These are phyloP conservation scores for Gossypium australe DNA, from an alignment of 345 rosid species.

Conservation along the genomic window DNA sequence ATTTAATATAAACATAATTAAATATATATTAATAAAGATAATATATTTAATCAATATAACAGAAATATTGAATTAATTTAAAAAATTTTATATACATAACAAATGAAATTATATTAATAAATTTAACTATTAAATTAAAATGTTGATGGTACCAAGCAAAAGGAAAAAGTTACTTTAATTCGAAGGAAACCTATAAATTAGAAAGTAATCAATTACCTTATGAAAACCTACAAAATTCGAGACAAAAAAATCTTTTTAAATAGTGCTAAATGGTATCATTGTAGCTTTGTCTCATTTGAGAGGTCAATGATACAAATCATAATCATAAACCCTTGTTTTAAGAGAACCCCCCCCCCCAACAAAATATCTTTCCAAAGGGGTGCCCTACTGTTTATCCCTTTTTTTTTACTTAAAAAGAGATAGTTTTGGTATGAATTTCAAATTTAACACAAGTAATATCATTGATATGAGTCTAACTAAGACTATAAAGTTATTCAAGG, in stretches of 20 bases:
- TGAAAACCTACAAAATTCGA: conserved; percentile 3
- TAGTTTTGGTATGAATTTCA: too few relatives aligned
- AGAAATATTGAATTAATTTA: too few relatives aligned
- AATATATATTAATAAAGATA: too few relatives aligned
- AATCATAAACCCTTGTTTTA: neutral
- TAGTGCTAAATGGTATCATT: conserved; percentile 4
- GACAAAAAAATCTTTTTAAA: conserved; percentile 4
- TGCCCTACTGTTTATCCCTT: conserved; percentile 3
- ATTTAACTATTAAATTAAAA: too few relatives aligned
- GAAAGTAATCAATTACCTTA: conserved; percentile 12
- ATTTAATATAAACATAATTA: too few relatives aligned
- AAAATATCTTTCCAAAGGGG: neutral
- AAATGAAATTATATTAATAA: too few relatives aligned
- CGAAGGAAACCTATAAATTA: neutral
- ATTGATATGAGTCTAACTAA: too few relatives aligned
- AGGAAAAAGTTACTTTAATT: conserved; percentile 5
- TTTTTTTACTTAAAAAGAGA: too few relatives aligned
- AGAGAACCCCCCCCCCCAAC: neutral
- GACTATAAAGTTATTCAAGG: too few relatives aligned
- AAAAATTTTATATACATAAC: too few relatives aligned
- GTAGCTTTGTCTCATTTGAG: conserved; percentile 13
- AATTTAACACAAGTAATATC: too few relatives aligned
- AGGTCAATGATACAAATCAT: conserved; percentile 11
- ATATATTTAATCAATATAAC: too few relatives aligned
- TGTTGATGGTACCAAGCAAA: neutral